Conservation (phyloP, 352 stramenopile species). For the Phytopythium oedochilum region DNA sequence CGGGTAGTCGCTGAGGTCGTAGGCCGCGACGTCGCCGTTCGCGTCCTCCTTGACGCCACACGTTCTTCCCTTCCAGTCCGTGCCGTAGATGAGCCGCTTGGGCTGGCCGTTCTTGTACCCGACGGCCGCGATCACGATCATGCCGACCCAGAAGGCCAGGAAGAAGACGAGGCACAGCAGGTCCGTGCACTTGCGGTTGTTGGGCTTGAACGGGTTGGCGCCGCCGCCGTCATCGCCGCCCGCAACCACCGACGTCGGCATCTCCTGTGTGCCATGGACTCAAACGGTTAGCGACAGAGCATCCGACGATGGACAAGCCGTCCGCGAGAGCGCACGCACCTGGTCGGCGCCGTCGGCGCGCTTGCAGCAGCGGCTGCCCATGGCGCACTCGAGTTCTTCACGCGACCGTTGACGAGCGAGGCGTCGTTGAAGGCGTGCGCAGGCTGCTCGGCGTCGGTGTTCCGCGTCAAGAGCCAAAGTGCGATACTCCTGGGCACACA, state of each 20-base stretch:
- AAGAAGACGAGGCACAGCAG: conserved; percentile 63
- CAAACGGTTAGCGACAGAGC: background rate
- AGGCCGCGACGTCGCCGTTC: conserved; percentile 37
- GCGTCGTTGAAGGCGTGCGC: background rate
- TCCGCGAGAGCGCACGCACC: background rate
- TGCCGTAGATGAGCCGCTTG: conserved; percentile 71
- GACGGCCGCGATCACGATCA: conserved; percentile 63
- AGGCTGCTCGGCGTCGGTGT: background rate
- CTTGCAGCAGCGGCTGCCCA: conserved; percentile 22
- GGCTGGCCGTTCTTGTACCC: conserved; percentile 64
- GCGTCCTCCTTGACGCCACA: conserved; percentile 50
- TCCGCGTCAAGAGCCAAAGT: conserved; percentile 5
- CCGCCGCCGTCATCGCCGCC: conserved; percentile 7
- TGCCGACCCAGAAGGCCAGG: conserved; percentile 46
- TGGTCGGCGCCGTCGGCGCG: conserved; percentile 4
- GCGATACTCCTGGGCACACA: background rate
- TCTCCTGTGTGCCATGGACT: background rate
- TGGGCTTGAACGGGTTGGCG: conserved; percentile 60
- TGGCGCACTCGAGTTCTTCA: conserved; percentile 1
- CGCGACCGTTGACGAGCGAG: background rate
- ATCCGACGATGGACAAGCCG: no score
- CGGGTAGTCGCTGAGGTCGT: conserved; percentile 62
- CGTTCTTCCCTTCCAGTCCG: conserved; percentile 63
- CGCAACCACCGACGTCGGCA: background rate
- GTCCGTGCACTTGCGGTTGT: conserved; percentile 77